Percentiles rank a stretch among this genome's conserved stretches.
Conservation (phyloP, 1,284 basidiomycete species). For the Chondrostereum purpureum region DNA sequence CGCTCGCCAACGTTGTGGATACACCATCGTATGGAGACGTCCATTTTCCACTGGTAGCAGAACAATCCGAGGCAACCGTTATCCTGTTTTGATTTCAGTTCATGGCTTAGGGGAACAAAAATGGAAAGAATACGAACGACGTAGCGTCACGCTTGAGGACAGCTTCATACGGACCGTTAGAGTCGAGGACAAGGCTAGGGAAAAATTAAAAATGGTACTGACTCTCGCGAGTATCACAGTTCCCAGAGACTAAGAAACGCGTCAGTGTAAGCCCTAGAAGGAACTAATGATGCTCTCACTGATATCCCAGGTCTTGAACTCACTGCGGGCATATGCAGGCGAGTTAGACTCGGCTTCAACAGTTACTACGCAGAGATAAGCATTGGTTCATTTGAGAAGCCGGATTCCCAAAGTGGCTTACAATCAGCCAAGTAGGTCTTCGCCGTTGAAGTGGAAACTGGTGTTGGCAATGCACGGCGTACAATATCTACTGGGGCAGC, state of each 20-base stretch:
- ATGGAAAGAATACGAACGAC: slow-evolving; percentile 12
- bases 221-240: slow-evolving; percentile 50
- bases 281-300: no score
- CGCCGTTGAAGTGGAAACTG: slow-evolving; percentile 25
- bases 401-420: no score
- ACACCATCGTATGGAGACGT: slow-evolving; percentile 43
- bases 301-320: slow-evolving; percentile 42
- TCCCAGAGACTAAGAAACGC: slow-evolving; percentile 45
- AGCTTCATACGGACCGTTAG: slow-evolving; percentile 24
- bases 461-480: neutral
- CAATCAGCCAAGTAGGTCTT: slow-evolving; percentile 29
- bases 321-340: slow-evolving; percentile 34
- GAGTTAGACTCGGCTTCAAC: slow-evolving; percentile 40
- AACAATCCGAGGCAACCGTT: slow-evolving; percentile 33
- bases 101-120: neutral
- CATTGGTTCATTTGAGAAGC: no score
- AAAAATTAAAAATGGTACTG: slow-evolving; percentile 14
- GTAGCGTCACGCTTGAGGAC: slow-evolving; percentile 50
- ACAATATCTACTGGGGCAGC: neutral
- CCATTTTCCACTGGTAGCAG: slow-evolving; percentile 43
- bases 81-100: slow-evolving; percentile 23
- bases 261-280: no score
- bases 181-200: no score
- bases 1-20: slow-evolving; percentile 35
- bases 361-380: slow-evolving; percentile 34